Conservation (phyloP, 2,329 filamentous ascomycete species). For the Paraphoma chrysanthemicola region DNA sequence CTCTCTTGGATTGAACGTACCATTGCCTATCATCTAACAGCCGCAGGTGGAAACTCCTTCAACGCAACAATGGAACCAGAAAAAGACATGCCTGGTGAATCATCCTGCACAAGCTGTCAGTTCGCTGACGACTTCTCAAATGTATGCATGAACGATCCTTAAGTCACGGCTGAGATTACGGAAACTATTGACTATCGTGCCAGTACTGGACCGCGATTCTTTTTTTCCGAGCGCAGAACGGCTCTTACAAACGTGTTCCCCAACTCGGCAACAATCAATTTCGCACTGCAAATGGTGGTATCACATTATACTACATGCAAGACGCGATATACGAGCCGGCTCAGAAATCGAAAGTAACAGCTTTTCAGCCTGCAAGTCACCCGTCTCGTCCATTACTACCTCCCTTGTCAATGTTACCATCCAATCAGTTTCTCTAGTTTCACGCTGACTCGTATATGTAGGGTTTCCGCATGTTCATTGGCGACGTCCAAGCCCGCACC, state of each 20-base stretch:
- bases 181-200: constrained; percentile 15
- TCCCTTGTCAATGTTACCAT: too few relatives aligned
- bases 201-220: neutral
- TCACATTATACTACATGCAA: constrained; percentile 28
- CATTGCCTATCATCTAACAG: neutral
- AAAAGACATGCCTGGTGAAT: constrained; percentile 26
- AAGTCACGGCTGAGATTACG: constrained; percentile 22
- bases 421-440: neutral
- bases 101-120: constrained; percentile 21
- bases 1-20: neutral
- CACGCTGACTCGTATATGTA: constrained; percentile 4
- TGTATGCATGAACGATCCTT: constrained; percentile 1
- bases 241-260: neutral
- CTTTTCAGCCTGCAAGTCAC: constrained; percentile 22
- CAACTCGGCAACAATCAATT: constrained; percentile 28
- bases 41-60: constrained; percentile 25
- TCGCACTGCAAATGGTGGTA: constrained; percentile 18
- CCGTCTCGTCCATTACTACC: neutral
- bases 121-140: constrained; percentile 22
- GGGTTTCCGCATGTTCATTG: constrained; percentile 29
- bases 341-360: constrained; percentile 23
- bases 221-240: neutral
- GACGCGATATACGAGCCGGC: constrained; percentile 21
- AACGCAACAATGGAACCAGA: constrained; percentile 24
- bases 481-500: constrained; percentile 18